A percentile compares a stretch with the other conserved stretches of the same genome.
Conservation (phyloP, 148 eudicot species). For the Chenopodium berlandieri region DNA sequence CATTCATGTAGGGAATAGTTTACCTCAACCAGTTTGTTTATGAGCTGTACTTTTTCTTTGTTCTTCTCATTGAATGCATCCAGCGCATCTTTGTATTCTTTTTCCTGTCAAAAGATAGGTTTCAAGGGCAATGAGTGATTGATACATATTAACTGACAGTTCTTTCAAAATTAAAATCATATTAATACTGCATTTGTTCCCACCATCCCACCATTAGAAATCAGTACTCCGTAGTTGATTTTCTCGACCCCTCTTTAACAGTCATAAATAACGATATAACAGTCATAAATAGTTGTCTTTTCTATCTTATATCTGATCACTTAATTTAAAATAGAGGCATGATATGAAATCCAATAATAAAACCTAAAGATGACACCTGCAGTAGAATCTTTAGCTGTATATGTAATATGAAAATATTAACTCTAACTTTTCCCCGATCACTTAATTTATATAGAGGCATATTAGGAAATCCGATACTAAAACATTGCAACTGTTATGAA, state of each 20-base stretch:
- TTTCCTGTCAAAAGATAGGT: conserved; percentile 46
- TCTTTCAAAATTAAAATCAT: background rate
- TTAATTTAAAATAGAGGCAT: too few species aligned
- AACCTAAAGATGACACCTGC: too few species aligned
- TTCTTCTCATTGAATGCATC: conserved; percentile 87
- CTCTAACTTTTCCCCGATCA: too few species aligned
- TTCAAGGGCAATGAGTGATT: background rate
- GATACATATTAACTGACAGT: background rate
- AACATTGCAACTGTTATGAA: too few species aligned
- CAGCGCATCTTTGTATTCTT: conserved; percentile 79
- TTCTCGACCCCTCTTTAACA: background rate
- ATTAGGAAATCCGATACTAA: too few species aligned
- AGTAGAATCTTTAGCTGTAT: too few species aligned
- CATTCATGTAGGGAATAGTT: background rate
- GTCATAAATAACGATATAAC: too few species aligned
- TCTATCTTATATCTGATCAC: too few species aligned
- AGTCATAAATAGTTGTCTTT: too few species aligned
- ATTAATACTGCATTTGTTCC: background rate
- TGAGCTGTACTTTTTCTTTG: conserved; percentile 86
- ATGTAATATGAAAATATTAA: too few species aligned
- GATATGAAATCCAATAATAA: too few species aligned
- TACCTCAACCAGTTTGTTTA: conserved; percentile 91
- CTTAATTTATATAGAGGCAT: too few species aligned
- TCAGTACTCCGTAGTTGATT: background rate
- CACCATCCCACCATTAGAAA: background rate